Percentiles rank a stretch among this genome's conserved stretches.
These are phyloP conservation scores for Aspergillus udagawae DNA, from an alignment of 2,329 filamentous ascomycete species.

Conservation along the genomic window DNA sequence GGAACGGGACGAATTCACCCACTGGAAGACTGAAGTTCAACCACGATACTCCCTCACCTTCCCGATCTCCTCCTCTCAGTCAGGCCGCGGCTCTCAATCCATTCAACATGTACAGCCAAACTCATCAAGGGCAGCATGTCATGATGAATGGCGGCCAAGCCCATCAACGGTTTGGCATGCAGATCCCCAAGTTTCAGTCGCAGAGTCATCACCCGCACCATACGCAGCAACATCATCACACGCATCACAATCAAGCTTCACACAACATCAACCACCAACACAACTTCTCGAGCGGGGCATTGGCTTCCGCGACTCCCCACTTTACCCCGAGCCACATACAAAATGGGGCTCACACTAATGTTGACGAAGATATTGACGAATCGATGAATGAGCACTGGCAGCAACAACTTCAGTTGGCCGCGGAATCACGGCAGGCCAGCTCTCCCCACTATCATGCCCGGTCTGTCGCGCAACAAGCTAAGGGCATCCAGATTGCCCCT, in stretches of 20 bases:
- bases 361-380: conserved; percentile 55
- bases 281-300: conserved; percentile 45
- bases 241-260: conserved; percentile 40
- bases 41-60: conserved; percentile 46
- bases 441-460: conserved; percentile 66
- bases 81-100: conserved; percentile 41
- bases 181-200: conserved; percentile 46
- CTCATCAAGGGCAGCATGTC: conserved; percentile 46
- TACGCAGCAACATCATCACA: conserved; percentile 42
- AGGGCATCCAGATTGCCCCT: conserved; percentile 44
- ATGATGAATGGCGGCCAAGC: conserved; percentile 49
- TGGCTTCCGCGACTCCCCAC: conserved; percentile 50
- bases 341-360: conserved; percentile 54
- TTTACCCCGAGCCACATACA: conserved; percentile 57
- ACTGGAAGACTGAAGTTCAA: conserved; percentile 43
- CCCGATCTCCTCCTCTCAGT: conserved; percentile 43
- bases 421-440: conserved; percentile 67
- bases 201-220: conserved; percentile 45
- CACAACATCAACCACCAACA: conserved; percentile 48
- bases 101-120: conserved; percentile 47
- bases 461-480: conserved; percentile 45
- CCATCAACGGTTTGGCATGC: conserved; percentile 48
- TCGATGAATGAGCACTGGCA: conserved; percentile 74
- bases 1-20: conserved; percentile 45
- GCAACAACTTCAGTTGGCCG: conserved; percentile 76